Base-by-base conservation (phyloP, 352 stramenopile species). In the Phytophthora meadii region DNA sequence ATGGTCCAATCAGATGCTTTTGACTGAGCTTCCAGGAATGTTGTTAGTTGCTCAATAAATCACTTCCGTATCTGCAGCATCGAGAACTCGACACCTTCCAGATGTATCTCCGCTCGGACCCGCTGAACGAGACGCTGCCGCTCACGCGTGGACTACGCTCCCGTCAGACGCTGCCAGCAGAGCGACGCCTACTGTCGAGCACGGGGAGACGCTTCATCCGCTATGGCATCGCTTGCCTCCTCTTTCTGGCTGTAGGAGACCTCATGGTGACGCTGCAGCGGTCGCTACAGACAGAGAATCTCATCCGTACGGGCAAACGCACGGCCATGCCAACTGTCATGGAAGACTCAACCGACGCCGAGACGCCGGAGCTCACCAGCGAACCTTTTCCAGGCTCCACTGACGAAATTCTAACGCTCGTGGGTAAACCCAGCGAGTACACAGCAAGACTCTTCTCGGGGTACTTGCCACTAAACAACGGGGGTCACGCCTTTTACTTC, bases 401-500 rank as follows among this genome's bases (percentile, higher is more conserved):
- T 0, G 81, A 92, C 70, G 65, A 85, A 62, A 89, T 92, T 70
- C 10, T 70, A 22, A 44, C 66, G 25, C 53, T 86, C 19, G 41
- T 61, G 1, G 81, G 77, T 46, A 79, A 81, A 46, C 82, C 80
- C 4, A 60, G 49, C n/a, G 58, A 72, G n/a, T 91, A 91, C 70
- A 77, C 53, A 1, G 56, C 70, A 12, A 70, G 76, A 7, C 70
- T 89, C 30, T 89, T 83, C 60, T 89, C 80, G 2, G 82, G 82
- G 11, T 91, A 89, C 46, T 52, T 91, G 46, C 54, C 73, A 4
- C 62, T 88, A 11, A 44, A 41, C 19, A 89, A 89, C 48, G 80
- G 80, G 25, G 81, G 82, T 11, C 54, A 87, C 39, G 79, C 65
- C n/a, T 89, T 89, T 57, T 91, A 91, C 69, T 91, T 87, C 55